These are phyloP conservation scores for Herpotrichia juniperi DNA, from an alignment of 2,329 filamentous ascomycete species.

Conservation along the genomic window DNA sequence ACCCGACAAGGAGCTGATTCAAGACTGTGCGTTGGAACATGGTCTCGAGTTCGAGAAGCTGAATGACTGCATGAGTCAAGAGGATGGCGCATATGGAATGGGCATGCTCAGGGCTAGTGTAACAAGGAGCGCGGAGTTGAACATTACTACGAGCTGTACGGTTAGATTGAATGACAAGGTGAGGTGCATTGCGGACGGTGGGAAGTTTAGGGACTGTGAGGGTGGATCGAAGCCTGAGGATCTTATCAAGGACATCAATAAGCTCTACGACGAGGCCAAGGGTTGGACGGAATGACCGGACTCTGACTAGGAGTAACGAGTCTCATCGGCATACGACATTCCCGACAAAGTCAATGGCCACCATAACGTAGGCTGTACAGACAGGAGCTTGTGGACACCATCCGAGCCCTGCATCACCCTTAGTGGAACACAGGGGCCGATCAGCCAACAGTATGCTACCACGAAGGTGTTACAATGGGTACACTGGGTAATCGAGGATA, in stretches of 20 bases:
- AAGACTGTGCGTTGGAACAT: slow-evolving; percentile 89
- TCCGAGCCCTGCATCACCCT: too few species aligned
- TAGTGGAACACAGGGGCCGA: too few species aligned
- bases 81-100: slow-evolving; percentile 75
- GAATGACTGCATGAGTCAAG: slow-evolving; percentile 79
- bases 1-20: slow-evolving; percentile 76
- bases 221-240: slow-evolving; percentile 71
- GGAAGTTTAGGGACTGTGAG: slow-evolving; percentile 80
- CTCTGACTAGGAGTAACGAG: too few species aligned
- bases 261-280: slow-evolving; percentile 58
- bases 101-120: slow-evolving; percentile 72
- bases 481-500: too few species aligned
- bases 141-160: slow-evolving; percentile 56
- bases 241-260: slow-evolving; percentile 78
- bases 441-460: too few species aligned
- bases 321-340: too few species aligned
- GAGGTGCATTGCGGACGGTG: slow-evolving; percentile 83
- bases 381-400: too few species aligned
- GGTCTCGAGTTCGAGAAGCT: slow-evolving; percentile 82
- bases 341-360: too few species aligned
- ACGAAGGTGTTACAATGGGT: too few species aligned
- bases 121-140: slow-evolving; percentile 60
- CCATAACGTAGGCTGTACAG: too few species aligned
- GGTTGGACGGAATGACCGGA: slow-evolving; percentile 35
- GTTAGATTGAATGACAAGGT: slow-evolving; percentile 73